Conservation (phyloP, 2,329 filamentous ascomycete species). For the Phyllosticta citriasiana region DNA sequence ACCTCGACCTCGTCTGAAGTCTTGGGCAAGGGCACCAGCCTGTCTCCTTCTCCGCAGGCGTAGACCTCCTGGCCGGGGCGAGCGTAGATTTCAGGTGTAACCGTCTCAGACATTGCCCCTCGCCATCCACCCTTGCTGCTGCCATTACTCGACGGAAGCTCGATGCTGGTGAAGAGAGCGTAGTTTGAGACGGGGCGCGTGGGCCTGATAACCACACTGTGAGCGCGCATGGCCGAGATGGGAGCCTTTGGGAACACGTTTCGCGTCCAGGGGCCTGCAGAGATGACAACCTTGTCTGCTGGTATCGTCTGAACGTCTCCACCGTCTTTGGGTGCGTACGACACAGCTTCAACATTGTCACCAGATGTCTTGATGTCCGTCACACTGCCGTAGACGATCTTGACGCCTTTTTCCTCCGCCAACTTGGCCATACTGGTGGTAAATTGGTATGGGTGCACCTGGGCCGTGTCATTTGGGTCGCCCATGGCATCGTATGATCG, state of each 20-base stretch:
- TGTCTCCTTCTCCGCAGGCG: conserved; percentile 85
- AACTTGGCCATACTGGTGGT: conserved; percentile 74
- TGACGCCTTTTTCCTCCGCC: conserved; percentile 49
- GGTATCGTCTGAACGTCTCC: conserved; percentile 39
- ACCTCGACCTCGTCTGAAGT: conserved; percentile 66
- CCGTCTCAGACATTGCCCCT: conserved; percentile 36
- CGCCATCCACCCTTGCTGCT: not conserved
- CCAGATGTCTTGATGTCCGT: conserved; percentile 48
- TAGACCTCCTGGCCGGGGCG: conserved; percentile 84
- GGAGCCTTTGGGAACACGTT: conserved; percentile 44
- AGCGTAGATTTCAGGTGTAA: conserved; percentile 88
- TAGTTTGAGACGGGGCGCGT: conserved; percentile 56
- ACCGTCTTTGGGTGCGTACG: conserved; percentile 45
- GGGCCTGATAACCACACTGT: conserved; percentile 52
- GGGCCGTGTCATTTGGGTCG: conserved; percentile 68
- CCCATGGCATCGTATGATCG: conserved; percentile 75
- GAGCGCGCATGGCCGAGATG: conserved; percentile 51
- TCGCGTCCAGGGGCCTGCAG: conserved; percentile 54
- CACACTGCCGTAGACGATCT: conserved; percentile 59
- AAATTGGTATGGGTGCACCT: conserved; percentile 88
- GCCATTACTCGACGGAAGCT: conserved; percentile 50
- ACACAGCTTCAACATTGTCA: conserved; percentile 49
- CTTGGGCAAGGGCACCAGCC: conserved; percentile 60
- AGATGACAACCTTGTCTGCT: conserved; percentile 49
- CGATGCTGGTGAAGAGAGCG: conserved; percentile 79